Conservation (phyloP, 1,139 yeast genomes). For the Saccharomyces hybrid region DNA sequence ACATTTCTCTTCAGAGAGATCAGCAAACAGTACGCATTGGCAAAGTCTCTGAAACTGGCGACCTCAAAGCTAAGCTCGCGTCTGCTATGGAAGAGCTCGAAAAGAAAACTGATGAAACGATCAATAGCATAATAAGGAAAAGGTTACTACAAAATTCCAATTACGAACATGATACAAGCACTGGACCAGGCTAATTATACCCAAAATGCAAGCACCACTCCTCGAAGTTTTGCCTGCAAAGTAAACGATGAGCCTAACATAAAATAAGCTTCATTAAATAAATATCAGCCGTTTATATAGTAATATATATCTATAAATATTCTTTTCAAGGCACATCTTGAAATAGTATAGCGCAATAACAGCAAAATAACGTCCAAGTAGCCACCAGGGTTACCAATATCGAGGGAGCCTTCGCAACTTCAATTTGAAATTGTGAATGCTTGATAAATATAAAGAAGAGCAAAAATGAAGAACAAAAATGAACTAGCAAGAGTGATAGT, state of each 20-base stretch:
- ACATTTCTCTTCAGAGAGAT: neutral
- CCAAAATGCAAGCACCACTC: neutral
- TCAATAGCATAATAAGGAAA: slow-evolving; percentile 37
- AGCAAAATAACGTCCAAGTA: neutral
- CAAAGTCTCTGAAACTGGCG: slow-evolving; percentile 34
- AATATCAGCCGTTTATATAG: neutral
- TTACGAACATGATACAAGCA: neutral
- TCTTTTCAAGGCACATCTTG: neutral
- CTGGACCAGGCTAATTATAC: neutral
- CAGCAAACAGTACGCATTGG: neutral
- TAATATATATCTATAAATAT: slow-evolving; percentile 1
- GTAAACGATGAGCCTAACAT: neutral
- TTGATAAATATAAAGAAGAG: slow-evolving; percentile 70
- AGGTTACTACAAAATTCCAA: slow-evolving; percentile 23
- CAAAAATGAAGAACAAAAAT: slow-evolving; percentile 71
- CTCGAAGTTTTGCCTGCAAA: neutral
- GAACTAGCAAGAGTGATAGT: slow-evolving; percentile 91
- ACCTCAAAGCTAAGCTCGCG: slow-evolving; percentile 36
- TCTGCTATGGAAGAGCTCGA: slow-evolving; percentile 35
- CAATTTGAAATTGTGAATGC: slow-evolving; percentile 32
- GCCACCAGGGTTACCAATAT: neutral
- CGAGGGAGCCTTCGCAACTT: neutral
- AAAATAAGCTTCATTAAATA: neutral
- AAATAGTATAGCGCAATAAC: neutral
- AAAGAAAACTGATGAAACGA: slow-evolving; percentile 35